Conservation (phyloP, 305 asterid genomes). For the Solanum aculeatissimum region DNA sequence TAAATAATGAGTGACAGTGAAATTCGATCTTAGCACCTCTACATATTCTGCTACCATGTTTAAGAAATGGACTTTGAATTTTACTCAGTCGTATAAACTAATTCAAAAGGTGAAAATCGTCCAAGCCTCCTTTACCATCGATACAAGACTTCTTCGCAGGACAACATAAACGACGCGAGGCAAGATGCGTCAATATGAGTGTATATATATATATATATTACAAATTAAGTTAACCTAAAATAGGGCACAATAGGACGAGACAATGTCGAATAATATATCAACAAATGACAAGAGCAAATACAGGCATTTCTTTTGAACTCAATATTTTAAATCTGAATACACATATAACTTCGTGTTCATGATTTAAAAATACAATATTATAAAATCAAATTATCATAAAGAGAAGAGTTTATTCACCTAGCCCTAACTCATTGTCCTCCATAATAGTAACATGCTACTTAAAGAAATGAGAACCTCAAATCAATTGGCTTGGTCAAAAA, state of each 20-base stretch:
- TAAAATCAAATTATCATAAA: neutral
- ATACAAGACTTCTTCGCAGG: neutral
- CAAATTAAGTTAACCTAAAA: neutral
- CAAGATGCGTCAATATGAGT: neutral
- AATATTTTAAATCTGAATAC: neutral
- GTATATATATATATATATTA: neutral
- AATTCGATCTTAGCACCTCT: neutral
- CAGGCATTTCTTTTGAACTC: neutral
- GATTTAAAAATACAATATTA: neutral
- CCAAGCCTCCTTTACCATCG: neutral
- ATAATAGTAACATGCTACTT: neutral
- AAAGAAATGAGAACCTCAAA: neutral
- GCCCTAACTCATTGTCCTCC: neutral
- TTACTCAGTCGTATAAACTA: too few relatives aligned
- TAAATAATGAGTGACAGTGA: neutral
- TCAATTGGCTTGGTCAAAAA: conserved; percentile 1
- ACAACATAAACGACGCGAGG: neutral
- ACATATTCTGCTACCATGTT: neutral
- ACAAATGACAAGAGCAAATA: neutral
- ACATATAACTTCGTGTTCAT: neutral
- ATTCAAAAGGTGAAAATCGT: neutral
- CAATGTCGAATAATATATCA: neutral
- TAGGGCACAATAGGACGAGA: neutral
- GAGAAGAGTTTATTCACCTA: neutral
- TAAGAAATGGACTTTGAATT: too few relatives aligned